Conservation (phyloP, 1,139 yeast species). For the Kodamaea sp. region DNA sequence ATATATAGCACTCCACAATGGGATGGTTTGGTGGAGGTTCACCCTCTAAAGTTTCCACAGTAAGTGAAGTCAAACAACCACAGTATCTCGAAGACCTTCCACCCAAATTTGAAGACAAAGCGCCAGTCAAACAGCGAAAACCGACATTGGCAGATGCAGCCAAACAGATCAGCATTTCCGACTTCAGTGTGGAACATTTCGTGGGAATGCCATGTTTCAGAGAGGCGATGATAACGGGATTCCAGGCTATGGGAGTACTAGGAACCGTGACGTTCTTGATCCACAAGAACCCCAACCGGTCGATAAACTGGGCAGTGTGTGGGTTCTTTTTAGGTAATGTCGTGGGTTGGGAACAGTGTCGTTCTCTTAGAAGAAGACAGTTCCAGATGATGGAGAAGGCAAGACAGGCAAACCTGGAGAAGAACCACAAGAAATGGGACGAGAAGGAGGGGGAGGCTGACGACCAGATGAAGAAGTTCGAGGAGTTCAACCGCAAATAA, state of each 20-base stretch:
- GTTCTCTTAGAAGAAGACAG: conserved; percentile 66
- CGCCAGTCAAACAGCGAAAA: conserved; percentile 18
- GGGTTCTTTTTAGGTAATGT: conserved; percentile 80
- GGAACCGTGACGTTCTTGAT: conserved; percentile 72
- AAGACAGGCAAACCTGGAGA: conserved; percentile 49
- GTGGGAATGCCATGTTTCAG: conserved; percentile 84
- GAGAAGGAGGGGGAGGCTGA: conserved; percentile 19
- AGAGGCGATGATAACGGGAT: conserved; percentile 84
- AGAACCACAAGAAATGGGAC: conserved; percentile 28
- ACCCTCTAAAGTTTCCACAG: conserved; percentile 24
- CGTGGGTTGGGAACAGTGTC: conserved; percentile 92
- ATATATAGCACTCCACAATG: too few species aligned
- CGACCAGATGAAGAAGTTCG: conserved; percentile 31
- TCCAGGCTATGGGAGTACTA: conserved; percentile 79
- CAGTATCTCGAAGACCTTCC: conserved; percentile 31
- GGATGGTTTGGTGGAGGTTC: conserved; percentile 26
- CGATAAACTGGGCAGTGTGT: conserved; percentile 82
- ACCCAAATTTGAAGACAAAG: conserved; percentile 48
- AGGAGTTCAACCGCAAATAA: conserved; percentile 19
- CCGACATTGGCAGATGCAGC: conserved; percentile 36
- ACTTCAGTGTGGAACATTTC: conserved; percentile 57
- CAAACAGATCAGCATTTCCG: conserved; percentile 36
- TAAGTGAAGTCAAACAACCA: conserved; percentile 15
- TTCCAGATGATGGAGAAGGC: conserved; percentile 65
- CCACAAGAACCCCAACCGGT: conserved; percentile 60